Evolutionary conservation across 176 grass and related monocot species (phyloP).

Genomic region (Puya raimondii): DNA sequence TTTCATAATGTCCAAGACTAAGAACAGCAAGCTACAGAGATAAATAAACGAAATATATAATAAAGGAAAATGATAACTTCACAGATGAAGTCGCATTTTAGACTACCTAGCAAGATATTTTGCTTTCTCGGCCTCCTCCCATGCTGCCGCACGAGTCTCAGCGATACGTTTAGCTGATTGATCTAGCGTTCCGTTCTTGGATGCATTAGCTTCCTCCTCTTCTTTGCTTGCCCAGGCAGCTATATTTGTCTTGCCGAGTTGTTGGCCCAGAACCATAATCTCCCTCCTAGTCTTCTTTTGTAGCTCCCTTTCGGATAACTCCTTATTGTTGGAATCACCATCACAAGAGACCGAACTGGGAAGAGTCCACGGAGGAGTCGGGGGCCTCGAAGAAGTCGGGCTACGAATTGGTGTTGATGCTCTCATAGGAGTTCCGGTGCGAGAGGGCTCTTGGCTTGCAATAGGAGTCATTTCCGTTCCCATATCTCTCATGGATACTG

Average conservation of each 20-base stretch:
- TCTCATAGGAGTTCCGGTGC: constrained; percentile 71
- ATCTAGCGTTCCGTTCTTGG: constrained; percentile 35
- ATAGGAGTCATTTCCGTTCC: constrained; percentile 99
- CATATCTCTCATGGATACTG: constrained; percentile 97
- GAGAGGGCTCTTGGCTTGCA: constrained; percentile 90
- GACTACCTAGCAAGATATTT: constrained; percentile 74
- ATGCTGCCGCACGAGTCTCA: constrained; percentile 59
- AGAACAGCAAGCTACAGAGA: background rate
- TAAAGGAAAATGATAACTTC: background rate
- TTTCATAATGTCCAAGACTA: background rate
- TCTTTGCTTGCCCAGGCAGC: constrained; percentile 94
- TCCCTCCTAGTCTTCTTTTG: constrained; percentile 72
- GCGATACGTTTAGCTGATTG: constrained; percentile 42
- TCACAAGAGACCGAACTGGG: constrained; percentile 24
- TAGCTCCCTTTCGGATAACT: constrained; percentile 58
- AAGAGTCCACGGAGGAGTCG: constrained; percentile 36
- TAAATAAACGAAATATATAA: background rate
- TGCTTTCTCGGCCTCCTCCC: constrained; percentile 89
- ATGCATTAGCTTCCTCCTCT: constrained; percentile 75
- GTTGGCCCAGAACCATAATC: constrained; percentile 83
- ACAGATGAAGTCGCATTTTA: background rate
- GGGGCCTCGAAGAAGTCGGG: constrained; percentile 53
- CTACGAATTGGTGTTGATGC: constrained; percentile 38
- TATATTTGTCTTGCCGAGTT: constrained; percentile 85
- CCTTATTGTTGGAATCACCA: constrained; percentile 32